Conservation (phyloP, 164 flowering plant genomes). For the Amborella trichopoda region DNA sequence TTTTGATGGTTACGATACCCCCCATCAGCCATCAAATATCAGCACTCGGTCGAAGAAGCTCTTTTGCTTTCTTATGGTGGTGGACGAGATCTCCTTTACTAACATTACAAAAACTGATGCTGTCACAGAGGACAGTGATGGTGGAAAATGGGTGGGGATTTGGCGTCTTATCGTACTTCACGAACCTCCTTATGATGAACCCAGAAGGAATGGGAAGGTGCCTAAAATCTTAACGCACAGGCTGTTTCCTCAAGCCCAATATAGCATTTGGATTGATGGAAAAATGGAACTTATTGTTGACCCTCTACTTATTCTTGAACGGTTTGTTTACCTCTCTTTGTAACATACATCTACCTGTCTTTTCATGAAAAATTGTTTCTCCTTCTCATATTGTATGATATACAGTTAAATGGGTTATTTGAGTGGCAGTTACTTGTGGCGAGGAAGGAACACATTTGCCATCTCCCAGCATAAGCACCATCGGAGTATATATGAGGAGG, state of each 20-base stretch:
- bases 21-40: slow-evolving; percentile 88
- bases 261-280: slow-evolving; percentile 99
- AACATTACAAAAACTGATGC: slow-evolving; percentile 64
- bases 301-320: slow-evolving; percentile 84
- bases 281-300: slow-evolving; percentile 97
- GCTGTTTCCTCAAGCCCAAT: slow-evolving; percentile 80
- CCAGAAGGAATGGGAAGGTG: slow-evolving; percentile 94
- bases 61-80: slow-evolving; percentile 96
- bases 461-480: slow-evolving; percentile 96
- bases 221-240: slow-evolving; percentile 93
- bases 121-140: slow-evolving; percentile 44
- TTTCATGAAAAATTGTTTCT: too few species aligned
- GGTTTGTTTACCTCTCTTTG: too few species aligned
- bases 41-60: slow-evolving; percentile 65
- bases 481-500: slow-evolving; percentile 86
- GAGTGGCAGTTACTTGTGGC: slow-evolving; percentile 40
- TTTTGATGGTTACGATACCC: slow-evolving; percentile 94
- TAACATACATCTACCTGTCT: too few species aligned
- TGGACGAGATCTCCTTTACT: slow-evolving; percentile 67
- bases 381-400: too few species aligned
- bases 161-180: slow-evolving; percentile 77
- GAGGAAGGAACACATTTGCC: slow-evolving; percentile 90
- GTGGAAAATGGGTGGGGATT: slow-evolving; percentile 86
- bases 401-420: too few species aligned
- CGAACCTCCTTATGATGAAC: slow-evolving; percentile 89